phyloP scores from a whole-genome alignment of 768 basidiomycete genomes.

The Coprinopsis marcescibilis region DNA sequence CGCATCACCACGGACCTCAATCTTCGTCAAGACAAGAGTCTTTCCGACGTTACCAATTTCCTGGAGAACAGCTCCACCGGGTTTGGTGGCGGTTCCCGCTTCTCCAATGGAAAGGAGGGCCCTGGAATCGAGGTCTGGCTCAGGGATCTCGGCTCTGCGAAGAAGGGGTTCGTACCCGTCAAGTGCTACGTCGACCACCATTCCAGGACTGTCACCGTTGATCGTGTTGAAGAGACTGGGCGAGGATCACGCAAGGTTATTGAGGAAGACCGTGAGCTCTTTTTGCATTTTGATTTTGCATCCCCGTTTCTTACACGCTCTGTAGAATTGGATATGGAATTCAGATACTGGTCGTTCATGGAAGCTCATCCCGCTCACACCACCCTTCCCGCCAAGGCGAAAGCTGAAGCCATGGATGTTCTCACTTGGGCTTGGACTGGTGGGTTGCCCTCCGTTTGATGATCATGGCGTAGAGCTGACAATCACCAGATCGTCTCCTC shows the following conservation, averaged over 20 bases:
- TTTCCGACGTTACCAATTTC: slow-evolving; percentile 46
- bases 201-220: slow-evolving; percentile 43
- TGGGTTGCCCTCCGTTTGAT: slow-evolving; percentile 19
- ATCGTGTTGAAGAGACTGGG: slow-evolving; percentile 20
- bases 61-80: slow-evolving; percentile 23
- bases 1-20: slow-evolving; percentile 69
- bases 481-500: slow-evolving; percentile 54
- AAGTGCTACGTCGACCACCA: slow-evolving; percentile 66
- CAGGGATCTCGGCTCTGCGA: slow-evolving; percentile 31
- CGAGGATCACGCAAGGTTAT: slow-evolving; percentile 19
- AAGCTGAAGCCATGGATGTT: slow-evolving; percentile 65
- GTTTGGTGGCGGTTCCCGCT: background rate
- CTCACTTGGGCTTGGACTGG: slow-evolving; percentile 81
- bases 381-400: slow-evolving; percentile 47
- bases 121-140: slow-evolving; percentile 60
- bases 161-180: slow-evolving; percentile 29
- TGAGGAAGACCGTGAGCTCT: slow-evolving; percentile 41
- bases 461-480: too few species aligned
- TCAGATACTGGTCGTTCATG: slow-evolving; percentile 78
- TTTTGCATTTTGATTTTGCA: background rate
- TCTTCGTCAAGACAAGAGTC: slow-evolving; percentile 44
- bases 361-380: slow-evolving; percentile 74
- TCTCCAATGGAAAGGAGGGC: slow-evolving; percentile 16
- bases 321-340: slow-evolving; percentile 68
- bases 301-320: background rate